Conservation (phyloP, 176 grass and related monocot species). For the Aegilops bicornis region DNA sequence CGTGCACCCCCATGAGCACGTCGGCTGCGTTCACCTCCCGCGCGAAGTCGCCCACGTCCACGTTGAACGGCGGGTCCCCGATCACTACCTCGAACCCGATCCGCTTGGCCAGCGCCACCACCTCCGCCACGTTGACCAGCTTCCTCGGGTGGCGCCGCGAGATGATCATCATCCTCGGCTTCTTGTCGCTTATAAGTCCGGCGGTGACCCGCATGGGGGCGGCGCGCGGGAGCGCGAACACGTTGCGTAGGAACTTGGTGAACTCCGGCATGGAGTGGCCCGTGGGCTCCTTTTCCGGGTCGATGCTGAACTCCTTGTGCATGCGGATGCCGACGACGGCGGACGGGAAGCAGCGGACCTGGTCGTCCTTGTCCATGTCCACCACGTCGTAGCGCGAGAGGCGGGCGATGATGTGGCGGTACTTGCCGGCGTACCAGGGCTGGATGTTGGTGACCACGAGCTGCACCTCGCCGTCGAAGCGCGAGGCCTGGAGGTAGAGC, state of each 20-base stretch:
- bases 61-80: constrained; percentile 70
- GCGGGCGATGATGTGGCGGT: constrained; percentile 27
- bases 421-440: constrained; percentile 67
- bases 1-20: constrained; percentile 82
- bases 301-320: constrained; percentile 89
- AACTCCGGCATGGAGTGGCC: constrained; percentile 79
- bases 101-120: constrained; percentile 47
- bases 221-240: constrained; percentile 47
- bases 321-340: constrained; percentile 63
- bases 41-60: constrained; percentile 74
- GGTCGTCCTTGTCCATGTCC: constrained; percentile 63
- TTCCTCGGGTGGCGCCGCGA: constrained; percentile 66
- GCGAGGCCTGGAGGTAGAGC: constrained; percentile 52
- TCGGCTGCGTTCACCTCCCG: constrained; percentile 70
- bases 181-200: not conserved
- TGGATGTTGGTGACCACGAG: constrained; percentile 65
- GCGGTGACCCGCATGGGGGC: constrained; percentile 11
- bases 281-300: constrained; percentile 38
- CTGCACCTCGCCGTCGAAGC: constrained; percentile 67
- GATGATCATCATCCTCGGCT: constrained; percentile 80
- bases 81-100: constrained; percentile 85
- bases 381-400: constrained; percentile 56
- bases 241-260: constrained; percentile 69
- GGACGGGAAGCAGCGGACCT: constrained; percentile 60
- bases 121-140: constrained; percentile 58